phyloP scores from a whole-genome alignment of 306 rosid genomes.

The Astragalus membranaceus region DNA sequence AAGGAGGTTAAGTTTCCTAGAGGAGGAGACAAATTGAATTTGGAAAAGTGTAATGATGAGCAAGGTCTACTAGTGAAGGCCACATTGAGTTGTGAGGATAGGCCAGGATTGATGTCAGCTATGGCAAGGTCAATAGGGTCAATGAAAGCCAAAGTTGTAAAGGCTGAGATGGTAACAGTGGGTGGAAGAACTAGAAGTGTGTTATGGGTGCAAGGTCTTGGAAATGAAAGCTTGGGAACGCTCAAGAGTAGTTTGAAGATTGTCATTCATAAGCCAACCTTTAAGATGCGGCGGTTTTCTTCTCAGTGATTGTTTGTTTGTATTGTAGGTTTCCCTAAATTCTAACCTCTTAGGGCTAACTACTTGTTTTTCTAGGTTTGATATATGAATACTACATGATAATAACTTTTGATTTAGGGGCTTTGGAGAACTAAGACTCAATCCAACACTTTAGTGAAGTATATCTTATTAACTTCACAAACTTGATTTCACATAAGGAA shows the following conservation, averaged over 20 bases:
- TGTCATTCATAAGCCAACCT: conserved; percentile 30
- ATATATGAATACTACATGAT: neutral
- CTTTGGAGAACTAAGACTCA: neutral
- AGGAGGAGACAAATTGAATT: conserved; percentile 29
- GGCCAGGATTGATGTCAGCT: conserved; percentile 42
- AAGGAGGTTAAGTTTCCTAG: conserved; percentile 42
- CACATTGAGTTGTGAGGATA: conserved; percentile 56
- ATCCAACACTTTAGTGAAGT: neutral
- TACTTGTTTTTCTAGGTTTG: neutral
- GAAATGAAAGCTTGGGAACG: conserved; percentile 27
- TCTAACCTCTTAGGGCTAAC: conserved; percentile 15
- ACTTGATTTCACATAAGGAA: neutral
- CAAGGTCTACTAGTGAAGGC: conserved; percentile 40
- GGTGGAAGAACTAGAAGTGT: conserved; percentile 53
- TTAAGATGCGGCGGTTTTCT: conserved; percentile 4
- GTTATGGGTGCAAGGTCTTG: conserved; percentile 53
- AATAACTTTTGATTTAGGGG: conserved; percentile 1
- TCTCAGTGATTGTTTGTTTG: neutral
- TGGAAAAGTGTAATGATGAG: conserved; percentile 34
- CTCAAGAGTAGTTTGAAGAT: conserved; percentile 47
- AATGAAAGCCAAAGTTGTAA: conserved; percentile 41
- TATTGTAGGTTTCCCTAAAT: neutral
- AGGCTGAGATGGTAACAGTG: conserved; percentile 55
- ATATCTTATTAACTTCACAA: neutral
- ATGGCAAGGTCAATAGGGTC: conserved; percentile 36